phyloP scores from a whole-genome alignment of 495 filamentous ascomycete species.

The Hypoxylon trugodes region DNA sequence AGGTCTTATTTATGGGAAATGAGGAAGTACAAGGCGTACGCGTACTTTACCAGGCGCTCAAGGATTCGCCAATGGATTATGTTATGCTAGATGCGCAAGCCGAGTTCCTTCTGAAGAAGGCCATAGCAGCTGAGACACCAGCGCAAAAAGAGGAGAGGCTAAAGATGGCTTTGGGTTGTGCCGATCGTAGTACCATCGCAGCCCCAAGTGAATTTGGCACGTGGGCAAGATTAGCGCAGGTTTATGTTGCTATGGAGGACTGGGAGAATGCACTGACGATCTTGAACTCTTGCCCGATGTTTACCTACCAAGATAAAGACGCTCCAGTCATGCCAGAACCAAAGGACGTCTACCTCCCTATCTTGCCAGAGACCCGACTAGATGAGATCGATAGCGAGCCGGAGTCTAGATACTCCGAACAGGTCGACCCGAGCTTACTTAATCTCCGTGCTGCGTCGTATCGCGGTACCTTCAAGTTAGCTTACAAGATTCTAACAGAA shows the following conservation, averaged over 20 bases:
- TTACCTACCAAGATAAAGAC: constrained; percentile 98
- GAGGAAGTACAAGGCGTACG: constrained; percentile 95
- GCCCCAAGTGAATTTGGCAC: constrained; percentile 97
- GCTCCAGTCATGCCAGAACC: constrained; percentile 93
- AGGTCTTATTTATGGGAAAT: constrained; percentile 89
- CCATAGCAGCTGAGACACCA: constrained; percentile 56
- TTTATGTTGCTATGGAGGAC: constrained; percentile 90
- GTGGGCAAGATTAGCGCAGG: constrained; percentile 91
- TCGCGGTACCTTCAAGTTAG: constrained; percentile 93
- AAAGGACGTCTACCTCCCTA: constrained; percentile 82
- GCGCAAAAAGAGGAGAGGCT: constrained; percentile 66
- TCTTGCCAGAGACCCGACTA: constrained; percentile 86
- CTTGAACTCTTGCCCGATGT: constrained; percentile 99
- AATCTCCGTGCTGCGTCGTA: constrained; percentile 88
- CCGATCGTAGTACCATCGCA: constrained; percentile 90
- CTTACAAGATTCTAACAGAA: constrained; percentile 92
- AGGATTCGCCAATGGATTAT: constrained; percentile 95
- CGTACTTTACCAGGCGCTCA: constrained; percentile 84
- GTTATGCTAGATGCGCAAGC: constrained; percentile 93
- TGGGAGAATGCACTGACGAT: constrained; percentile 95
- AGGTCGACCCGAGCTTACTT: constrained; percentile 85
- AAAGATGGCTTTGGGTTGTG: constrained; percentile 87
- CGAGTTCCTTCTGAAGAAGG: constrained; percentile 89
- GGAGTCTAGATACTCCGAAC: constrained; percentile 79
- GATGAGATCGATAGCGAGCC: constrained; percentile 94